phyloP scores from a whole-genome alignment of 2,329 filamentous ascomycete species.

The Neurospora sp. region DNA sequence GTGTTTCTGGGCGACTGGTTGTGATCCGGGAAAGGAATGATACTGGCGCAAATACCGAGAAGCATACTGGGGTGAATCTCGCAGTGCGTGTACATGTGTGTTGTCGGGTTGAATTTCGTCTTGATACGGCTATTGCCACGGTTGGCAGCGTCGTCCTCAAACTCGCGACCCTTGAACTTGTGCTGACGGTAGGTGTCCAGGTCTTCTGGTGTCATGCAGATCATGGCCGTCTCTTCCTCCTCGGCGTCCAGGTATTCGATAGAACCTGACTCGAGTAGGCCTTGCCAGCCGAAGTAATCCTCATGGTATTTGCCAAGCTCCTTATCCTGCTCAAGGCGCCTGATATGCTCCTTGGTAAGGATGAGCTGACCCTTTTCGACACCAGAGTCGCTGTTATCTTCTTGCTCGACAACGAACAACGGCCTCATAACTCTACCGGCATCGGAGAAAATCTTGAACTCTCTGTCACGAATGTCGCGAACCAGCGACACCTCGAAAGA shows the following conservation, averaged over 20 bases:
- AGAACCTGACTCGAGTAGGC: constrained; percentile 71
- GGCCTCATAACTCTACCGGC: constrained; percentile 91
- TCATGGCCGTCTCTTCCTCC: constrained; percentile 98
- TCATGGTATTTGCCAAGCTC: constrained; percentile 50
- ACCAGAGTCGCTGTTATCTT: constrained; percentile 58
- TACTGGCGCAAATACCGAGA: constrained; percentile 93
- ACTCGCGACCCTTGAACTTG: constrained; percentile 50
- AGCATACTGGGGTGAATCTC: constrained; percentile 99
- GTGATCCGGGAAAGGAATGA: constrained; percentile 99
- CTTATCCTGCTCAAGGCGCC: constrained; percentile 64
- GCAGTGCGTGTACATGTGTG: constrained; percentile 93
- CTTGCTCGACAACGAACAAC: constrained; percentile 86
- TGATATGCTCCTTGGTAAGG: constrained; percentile 73
- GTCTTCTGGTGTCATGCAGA: constrained; percentile 96
- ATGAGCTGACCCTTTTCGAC: constrained; percentile 60
- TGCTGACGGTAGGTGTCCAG: constrained; percentile 67
- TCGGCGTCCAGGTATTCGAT: constrained; percentile 97
- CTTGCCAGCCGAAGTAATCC: constrained; percentile 76
- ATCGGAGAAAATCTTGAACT: constrained; percentile 98
- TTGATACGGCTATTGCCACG: constrained; percentile 82
- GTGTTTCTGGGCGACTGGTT: constrained; percentile 99
- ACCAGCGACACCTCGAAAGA: constrained; percentile 91
- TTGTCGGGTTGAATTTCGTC: constrained; percentile 75
- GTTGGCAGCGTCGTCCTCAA: constrained; percentile 49
- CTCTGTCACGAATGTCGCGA: constrained; percentile 89